Base-by-base conservation (phyloP, 805 yeast genomes). In the Barnettozyma salicaria region DNA sequence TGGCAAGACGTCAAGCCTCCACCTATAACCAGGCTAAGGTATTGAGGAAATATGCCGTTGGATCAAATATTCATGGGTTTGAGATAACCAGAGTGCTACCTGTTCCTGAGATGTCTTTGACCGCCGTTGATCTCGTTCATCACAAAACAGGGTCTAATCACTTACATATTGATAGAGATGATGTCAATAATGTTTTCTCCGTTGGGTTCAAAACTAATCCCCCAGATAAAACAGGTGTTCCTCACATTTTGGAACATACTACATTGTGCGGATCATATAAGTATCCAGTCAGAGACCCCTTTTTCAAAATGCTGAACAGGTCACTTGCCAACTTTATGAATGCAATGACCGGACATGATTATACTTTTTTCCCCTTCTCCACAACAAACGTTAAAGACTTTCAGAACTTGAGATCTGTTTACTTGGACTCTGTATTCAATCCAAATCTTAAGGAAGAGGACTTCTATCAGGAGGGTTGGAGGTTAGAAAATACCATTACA, bases 321-420 rank as follows among this genome's bases (percentile, higher is more conserved):
- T 87, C 97, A n/a, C 64, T 92, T 52, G 79, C 96, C 23, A 92
- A 87, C 58, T 92, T 88, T 61, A 92, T 92, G 98, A 92, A 92
- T 58, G 98, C 98, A 7, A 86, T 92, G 96, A 92, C 98, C 0
- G 98, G 95, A 17, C 89, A 84, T 50, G 97, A 92, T 60, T 89
- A 88, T 55, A 92, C 98, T 0, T 89, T 78, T 59, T 92, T 84
- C 52, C 98, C 98, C 5, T 92, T 92, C 66, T 84, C 97, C 20
- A 92, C 98, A 3, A 90, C 97, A 9, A 92, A 92, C 59, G 58
- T 61, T 29, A 74, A 74, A 37, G 98, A 92, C 57, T 92, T 72
- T 58, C 70, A 71, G 22, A 92, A 92, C 53, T 68, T 92, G 54
- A 78, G 88, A 74, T 80, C 77, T 41, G 95, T 92, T 6, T 92